phyloP scores from a whole-genome alignment of 148 eudicot genomes.

The Talinum fruticosum region DNA sequence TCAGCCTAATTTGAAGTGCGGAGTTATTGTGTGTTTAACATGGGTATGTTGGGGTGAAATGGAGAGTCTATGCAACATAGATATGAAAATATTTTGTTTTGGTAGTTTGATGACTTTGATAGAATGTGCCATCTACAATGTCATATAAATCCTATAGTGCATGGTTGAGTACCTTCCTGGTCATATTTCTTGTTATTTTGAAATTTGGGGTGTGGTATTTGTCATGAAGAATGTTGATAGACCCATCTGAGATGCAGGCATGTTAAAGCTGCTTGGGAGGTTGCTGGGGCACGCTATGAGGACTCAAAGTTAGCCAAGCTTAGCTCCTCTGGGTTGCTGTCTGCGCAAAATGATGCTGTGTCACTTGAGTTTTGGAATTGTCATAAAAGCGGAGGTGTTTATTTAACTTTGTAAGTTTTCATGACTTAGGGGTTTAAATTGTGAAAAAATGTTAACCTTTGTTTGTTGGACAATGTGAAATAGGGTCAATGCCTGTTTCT shows the following conservation, averaged over 20 bases:
- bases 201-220: background rate
- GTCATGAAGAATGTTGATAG: background rate
- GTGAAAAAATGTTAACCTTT: conserved; percentile 2
- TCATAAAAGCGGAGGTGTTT: conserved; percentile 66
- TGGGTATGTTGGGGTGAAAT: background rate
- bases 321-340: conserved; percentile 49
- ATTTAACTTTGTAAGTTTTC: conserved; percentile 6
- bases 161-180: background rate
- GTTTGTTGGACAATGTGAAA: conserved; percentile 7
- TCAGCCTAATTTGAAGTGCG: background rate
- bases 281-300: conserved; percentile 67
- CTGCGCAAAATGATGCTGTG: conserved; percentile 30
- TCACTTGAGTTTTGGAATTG: conserved; percentile 64
- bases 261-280: conserved; percentile 69
- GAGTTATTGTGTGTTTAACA: background rate
- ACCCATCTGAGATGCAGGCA: conserved; percentile 38
- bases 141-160: background rate
- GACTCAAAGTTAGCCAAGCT: conserved; percentile 51
- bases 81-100: background rate
- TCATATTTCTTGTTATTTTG: background rate
- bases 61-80: background rate
- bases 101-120: too few species aligned
- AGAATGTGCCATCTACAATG: too few species aligned
- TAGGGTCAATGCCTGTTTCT: conserved; percentile 54
- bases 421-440: background rate